A percentile compares a stretch with the other conserved stretches of the same genome.
Evolutionary conservation across 306 rosid species (phyloP).

Genomic region (Fragaria nilgerrensis): DNA sequence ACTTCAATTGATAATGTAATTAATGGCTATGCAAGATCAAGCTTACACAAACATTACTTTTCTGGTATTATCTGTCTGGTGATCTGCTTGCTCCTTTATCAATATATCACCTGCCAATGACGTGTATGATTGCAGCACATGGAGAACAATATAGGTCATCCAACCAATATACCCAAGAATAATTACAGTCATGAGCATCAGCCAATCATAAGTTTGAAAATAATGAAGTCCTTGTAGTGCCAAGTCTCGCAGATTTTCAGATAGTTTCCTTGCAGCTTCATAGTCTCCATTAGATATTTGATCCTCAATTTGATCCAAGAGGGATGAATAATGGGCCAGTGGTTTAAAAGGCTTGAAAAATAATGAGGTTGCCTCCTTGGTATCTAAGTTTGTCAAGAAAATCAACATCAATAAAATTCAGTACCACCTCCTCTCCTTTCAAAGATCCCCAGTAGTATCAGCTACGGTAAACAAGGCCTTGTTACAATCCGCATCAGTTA

Average conservation of each 20-base stretch:
- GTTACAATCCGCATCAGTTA: constrained; percentile 2
- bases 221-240: constrained; percentile 86
- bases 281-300: constrained; percentile 58
- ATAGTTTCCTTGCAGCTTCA: constrained; percentile 62
- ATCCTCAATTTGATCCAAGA: constrained; percentile 64
- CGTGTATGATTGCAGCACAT: constrained; percentile 86
- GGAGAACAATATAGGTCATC: constrained; percentile 80
- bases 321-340: constrained; percentile 52
- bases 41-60: constrained; percentile 62
- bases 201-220: constrained; percentile 94
- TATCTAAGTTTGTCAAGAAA: constrained; percentile 68
- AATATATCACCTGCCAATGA: constrained; percentile 49
- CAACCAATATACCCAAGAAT: constrained; percentile 86
- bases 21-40: constrained; percentile 24
- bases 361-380: constrained; percentile 61
- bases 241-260: constrained; percentile 69
- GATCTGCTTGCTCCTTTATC: constrained; percentile 44
- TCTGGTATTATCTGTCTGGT: constrained; percentile 41
- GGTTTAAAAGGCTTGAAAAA: constrained; percentile 84
- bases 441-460: neutral
- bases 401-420: constrained; percentile 22
- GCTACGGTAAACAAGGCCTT: neutral
- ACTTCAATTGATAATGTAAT: constrained; percentile 7
- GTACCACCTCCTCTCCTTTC: neutral
- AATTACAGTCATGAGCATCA: constrained; percentile 83